Conservation (phyloP, 768 basidiomycete species). For the Amylocystis lapponica region DNA sequence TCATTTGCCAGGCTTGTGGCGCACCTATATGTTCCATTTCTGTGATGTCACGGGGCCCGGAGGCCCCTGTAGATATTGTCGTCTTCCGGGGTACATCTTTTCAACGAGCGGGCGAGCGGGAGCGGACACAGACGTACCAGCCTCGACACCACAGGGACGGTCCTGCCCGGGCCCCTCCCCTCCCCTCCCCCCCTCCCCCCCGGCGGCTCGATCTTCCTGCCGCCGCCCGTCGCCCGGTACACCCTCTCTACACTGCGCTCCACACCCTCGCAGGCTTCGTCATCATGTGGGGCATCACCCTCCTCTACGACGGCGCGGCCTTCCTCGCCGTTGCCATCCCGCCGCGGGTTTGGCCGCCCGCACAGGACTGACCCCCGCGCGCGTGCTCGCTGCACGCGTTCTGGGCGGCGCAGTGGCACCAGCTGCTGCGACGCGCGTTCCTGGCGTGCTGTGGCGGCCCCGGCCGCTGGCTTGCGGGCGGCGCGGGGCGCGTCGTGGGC, state of each 20-base stretch:
- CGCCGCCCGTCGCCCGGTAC: constrained; percentile 46
- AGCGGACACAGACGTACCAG: constrained; percentile 48
- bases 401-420: constrained; percentile 79
- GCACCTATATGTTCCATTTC: constrained; percentile 91
- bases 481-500: constrained; percentile 70
- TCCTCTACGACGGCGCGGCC: constrained; percentile 58
- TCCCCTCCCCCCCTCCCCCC: constrained; percentile 54
- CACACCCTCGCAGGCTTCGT: constrained; percentile 54
- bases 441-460: constrained; percentile 65
- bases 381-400: constrained; percentile 64
- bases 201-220: constrained; percentile 68
- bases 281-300: constrained; percentile 60
- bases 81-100: constrained; percentile 40
- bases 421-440: constrained; percentile 66
- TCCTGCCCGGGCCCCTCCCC: constrained; percentile 63
- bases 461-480: no score
- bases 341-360: constrained; percentile 67
- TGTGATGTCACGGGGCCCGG: constrained; percentile 79
- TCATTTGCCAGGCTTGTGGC: not conserved
- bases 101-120: constrained; percentile 26
- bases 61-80: constrained; percentile 71
- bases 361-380: constrained; percentile 63
- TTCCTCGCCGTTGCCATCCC: constrained; percentile 53
- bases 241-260: constrained; percentile 58
- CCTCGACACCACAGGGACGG: constrained; percentile 57